Evolutionary conservation across 2,329 filamentous ascomycete genomes (phyloP).

Genomic region (Septoria petroselini): DNA sequence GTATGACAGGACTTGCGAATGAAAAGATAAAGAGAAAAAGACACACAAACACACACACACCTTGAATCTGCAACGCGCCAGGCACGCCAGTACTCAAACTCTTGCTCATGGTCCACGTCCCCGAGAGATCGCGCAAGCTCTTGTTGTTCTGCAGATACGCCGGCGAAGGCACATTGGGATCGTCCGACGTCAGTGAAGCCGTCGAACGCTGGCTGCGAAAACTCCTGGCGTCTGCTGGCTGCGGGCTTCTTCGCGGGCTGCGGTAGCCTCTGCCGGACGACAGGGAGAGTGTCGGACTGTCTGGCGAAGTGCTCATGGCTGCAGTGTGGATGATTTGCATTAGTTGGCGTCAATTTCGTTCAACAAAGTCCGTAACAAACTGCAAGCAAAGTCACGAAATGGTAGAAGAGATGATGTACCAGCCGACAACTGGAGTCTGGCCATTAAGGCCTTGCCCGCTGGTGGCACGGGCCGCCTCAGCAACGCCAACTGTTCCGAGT

Average conservation of each 20-base stretch:
- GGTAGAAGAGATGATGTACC: no score
- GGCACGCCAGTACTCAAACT: neutral
- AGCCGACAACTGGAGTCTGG: no score
- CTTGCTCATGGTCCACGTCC: constrained; percentile 7
- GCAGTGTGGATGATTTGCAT: no score
- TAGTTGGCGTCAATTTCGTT: no score
- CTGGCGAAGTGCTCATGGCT: no score
- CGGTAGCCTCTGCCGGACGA: neutral
- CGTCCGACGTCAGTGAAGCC: neutral
- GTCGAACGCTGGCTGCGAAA: neutral
- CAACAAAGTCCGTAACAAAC: no score
- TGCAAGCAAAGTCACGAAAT: no score
- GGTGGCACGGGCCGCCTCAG: neutral
- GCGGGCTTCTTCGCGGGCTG: neutral
- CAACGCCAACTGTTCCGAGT: neutral
- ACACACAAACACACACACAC: no score
- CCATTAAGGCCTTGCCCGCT: no score
- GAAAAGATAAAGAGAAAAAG: no score
- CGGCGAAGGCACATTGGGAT: constrained; percentile 1
- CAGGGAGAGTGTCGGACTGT: neutral
- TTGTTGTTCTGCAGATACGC: constrained; percentile 10
- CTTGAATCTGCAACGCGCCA: constrained; percentile 6
- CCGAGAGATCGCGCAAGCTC: constrained; percentile 9
- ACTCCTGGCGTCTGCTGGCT: neutral
- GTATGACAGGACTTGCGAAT: no score